Evolutionary conservation across 441 rosid species (phyloP), one percentile per base, ranked within the genome.

Genomic region (Adansonia rubrostipa): DNA sequence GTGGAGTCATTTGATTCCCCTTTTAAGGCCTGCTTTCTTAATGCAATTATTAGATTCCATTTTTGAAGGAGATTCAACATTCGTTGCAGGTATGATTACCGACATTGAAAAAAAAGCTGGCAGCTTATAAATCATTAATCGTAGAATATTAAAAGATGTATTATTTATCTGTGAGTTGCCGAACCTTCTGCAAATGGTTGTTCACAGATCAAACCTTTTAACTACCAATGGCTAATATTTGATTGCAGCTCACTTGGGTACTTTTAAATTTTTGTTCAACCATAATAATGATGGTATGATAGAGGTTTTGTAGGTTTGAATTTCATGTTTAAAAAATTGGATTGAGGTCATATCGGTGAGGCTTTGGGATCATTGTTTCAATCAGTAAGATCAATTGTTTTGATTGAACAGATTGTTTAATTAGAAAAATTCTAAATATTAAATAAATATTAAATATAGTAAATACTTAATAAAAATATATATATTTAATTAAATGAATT

Each of bases 11-110:
- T 71, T 7, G 58, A 50, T 70, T 48, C 44, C 47, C 47, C 17
- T 66, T 44, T 36, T 61, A 48, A 22, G 20, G 11, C 66, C 22
- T 40, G 15, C 11, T 60, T 75, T 67, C 75, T 71, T 67, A 17
- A 10, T 19, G 40, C 42, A 73, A 71, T 81, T 17, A 73, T 78
- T 73, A 74, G 81, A 54, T 74, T 74, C 69, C 10, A 9, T 36
- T 24, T 48, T 5, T 0, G 22, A 28, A 44, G 42, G 40, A 67
- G 65, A 45, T 44, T 13, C 42, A 33, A 2, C 28, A 15, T 15
- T 56, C 42, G 65, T 17, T 57, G 77, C 60, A 20, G 56, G 64
- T 51, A 71, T 63, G 67, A 51, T 54, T 67, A 45, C n/a, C n/a
- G 9, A 15, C 20, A 15, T 36, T 2, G 69, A 64, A 64, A 36